Evolutionary conservation across 306 rosid species (phyloP), one percentile per base, ranked within the genome.

Genomic region (Pachyrhizus erosus): DNA sequence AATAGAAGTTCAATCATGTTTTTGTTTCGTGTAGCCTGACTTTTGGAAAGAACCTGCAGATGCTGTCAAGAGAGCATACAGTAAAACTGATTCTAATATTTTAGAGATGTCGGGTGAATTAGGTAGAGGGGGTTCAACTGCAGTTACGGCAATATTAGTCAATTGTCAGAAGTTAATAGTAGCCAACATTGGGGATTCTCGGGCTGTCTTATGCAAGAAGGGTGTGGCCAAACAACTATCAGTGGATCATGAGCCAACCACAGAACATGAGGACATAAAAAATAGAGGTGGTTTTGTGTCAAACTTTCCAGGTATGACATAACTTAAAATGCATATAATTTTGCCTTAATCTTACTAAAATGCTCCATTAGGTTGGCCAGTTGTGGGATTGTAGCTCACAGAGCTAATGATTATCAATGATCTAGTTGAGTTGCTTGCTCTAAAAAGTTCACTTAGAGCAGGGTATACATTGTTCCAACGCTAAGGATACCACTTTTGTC

Each of bases 81-180:
- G 70, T 54, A 71, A 58, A 80, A 96, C 99, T 24, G 99, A 96
- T 70, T 58, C 92, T 18, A 81, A 77, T 48, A 96, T 96, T 87
- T 90, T 96, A 80, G 92, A 90, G 46, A 87, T 86, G 73, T 91
- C 98, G 51, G 91, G 85, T 77, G 93, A 93, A 84, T 87, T 96
- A 76, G 98, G 99, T 18, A 87, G 89, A 83, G 99, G 99, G 70
- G 99, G 99, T 73, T 96, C 99, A 70, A 96, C 99, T 52, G 99
- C 99, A 17, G 98, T 96, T 55, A 96, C 99, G 0, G 99, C 99
- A 58, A 93, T 96, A 86, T 79, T 96, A 83, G 90, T 96, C 9
- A 81, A 96, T 82, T 87, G 99, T 82, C 88, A 81, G 21, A 93
- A 89, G 91, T 85, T 93, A 86, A 89, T 96, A 34, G 92, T 96